Conservation (phyloP, 805 yeast species). For the Isabelozyma pseudorhagii region DNA sequence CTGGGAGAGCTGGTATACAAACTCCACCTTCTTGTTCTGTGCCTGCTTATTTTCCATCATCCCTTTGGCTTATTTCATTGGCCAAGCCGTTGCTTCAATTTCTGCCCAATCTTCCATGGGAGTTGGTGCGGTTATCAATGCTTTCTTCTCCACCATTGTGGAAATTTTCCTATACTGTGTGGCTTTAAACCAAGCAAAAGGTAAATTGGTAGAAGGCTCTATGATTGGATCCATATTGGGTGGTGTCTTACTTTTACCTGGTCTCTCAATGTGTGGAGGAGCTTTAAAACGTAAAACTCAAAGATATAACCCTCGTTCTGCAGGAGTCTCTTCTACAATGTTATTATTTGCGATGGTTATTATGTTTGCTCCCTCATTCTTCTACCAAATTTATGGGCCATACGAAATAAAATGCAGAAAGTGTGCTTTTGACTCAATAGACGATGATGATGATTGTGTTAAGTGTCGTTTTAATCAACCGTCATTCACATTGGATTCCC, state of each 20-base stretch:
- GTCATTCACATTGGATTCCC: slow-evolving; percentile 61
- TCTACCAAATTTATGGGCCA: slow-evolving; percentile 86
- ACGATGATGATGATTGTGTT: slow-evolving; percentile 45
- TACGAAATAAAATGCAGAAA: slow-evolving; percentile 71
- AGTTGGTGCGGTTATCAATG: slow-evolving; percentile 96
- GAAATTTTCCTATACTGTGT: slow-evolving; percentile 91
- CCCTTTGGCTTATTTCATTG: slow-evolving; percentile 94
- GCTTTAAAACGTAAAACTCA: slow-evolving; percentile 91
- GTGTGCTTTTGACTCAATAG: slow-evolving; percentile 33
- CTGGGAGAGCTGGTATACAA: slow-evolving; percentile 46
- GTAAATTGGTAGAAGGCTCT: slow-evolving; percentile 90
- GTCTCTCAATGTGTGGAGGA: slow-evolving; percentile 96
- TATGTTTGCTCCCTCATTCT: slow-evolving; percentile 87
- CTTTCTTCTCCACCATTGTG: slow-evolving; percentile 93
- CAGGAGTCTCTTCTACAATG: slow-evolving; percentile 97
- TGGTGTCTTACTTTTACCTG: slow-evolving; percentile 88
- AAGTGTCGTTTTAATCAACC: slow-evolving; percentile 79
- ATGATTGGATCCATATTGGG: slow-evolving; percentile 92
- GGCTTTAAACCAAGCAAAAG: slow-evolving; percentile 82
- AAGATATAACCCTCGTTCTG: slow-evolving; percentile 91
- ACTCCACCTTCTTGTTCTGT: slow-evolving; percentile 65
- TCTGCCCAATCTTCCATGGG: slow-evolving; percentile 99
- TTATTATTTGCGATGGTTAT: slow-evolving; percentile 84
- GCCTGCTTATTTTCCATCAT: slow-evolving; percentile 80
- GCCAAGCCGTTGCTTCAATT: slow-evolving; percentile 99